Percentiles rank a stretch among this genome's conserved stretches.
These are phyloP conservation scores for Colletotrichum kahawae DNA, from an alignment of 2,329 filamentous ascomycete species.

Conservation along the genomic window DNA sequence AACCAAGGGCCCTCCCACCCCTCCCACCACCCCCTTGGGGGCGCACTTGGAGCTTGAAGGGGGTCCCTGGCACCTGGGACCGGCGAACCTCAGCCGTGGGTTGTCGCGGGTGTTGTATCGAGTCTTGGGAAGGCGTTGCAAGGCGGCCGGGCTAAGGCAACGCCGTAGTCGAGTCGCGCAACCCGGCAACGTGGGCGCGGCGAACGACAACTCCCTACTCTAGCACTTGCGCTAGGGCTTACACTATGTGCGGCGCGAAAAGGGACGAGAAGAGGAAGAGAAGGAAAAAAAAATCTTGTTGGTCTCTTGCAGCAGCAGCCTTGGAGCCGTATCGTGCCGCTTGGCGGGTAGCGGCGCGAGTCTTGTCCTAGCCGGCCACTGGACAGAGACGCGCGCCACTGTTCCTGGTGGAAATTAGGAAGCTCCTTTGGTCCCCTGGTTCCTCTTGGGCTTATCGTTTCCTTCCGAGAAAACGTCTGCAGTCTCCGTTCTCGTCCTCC, in stretches of 20 bases:
- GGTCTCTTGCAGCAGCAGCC: background rate
- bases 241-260: background rate
- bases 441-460: background rate
- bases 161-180: slow-evolving; percentile 4
- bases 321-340: background rate
- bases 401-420: slow-evolving; percentile 21
- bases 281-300: background rate
- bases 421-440: background rate
- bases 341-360: slow-evolving; percentile 11
- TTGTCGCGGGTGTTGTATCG: background rate
- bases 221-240: slow-evolving; percentile 6
- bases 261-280: background rate
- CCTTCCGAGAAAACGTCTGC: background rate
- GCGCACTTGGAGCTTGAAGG: background rate
- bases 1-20: background rate
- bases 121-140: background rate
- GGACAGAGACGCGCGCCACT: slow-evolving; percentile 14
- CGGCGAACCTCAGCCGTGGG: background rate
- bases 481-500: background rate
- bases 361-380: background rate
- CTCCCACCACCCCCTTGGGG: background rate
- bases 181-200: slow-evolving; percentile 16
- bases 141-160: background rate
- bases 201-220: slow-evolving; percentile 2
- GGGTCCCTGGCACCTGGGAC: background rate